phyloP scores from a whole-genome alignment of 257 asterid species.

The Nicotiana knightiana region DNA sequence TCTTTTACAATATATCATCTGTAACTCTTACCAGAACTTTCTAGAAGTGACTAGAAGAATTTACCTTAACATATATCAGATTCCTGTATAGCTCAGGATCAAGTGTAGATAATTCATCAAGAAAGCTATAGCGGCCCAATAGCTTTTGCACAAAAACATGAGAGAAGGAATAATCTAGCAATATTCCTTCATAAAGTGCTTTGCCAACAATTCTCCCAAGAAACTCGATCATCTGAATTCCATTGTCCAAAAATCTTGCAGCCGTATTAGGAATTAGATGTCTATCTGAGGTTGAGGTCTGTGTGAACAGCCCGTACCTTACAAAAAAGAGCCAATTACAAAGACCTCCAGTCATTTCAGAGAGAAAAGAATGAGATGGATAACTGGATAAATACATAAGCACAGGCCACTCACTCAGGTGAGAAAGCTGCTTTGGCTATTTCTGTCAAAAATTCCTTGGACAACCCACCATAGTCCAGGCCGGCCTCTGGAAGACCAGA shows the following conservation, averaged over 20 bases:
- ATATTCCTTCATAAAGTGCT: conserved; percentile 92
- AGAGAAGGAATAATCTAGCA: conserved; percentile 85
- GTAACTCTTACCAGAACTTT: conserved; percentile 7
- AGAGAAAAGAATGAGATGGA: background rate
- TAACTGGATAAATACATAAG: background rate
- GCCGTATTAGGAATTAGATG: conserved; percentile 73
- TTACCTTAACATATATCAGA: conserved; percentile 93
- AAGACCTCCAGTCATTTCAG: conserved; percentile 16
- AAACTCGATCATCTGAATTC: conserved; percentile 85
- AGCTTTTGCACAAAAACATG: conserved; percentile 93
- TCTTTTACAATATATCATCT: conserved; percentile 2
- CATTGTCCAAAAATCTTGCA: conserved; percentile 83
- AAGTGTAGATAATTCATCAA: conserved; percentile 90
- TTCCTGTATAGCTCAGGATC: conserved; percentile 92
- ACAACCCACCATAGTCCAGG: conserved; percentile 94
- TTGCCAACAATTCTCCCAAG: conserved; percentile 90
- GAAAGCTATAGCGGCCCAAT: conserved; percentile 91
- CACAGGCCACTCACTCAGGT: conserved; percentile 58
- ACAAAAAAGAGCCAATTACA: conserved; percentile 13
- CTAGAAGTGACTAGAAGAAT: conserved; percentile 13
- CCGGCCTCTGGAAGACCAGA: conserved; percentile 99
- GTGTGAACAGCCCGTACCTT: conserved; percentile 90
- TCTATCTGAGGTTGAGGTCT: conserved; percentile 80
- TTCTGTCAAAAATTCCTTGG: conserved; percentile 94
- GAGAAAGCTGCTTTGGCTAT: conserved; percentile 81